These are phyloP conservation scores for Ceratocystis variospora DNA, from an alignment of 2,329 filamentous ascomycete species.

Conservation along the genomic window DNA sequence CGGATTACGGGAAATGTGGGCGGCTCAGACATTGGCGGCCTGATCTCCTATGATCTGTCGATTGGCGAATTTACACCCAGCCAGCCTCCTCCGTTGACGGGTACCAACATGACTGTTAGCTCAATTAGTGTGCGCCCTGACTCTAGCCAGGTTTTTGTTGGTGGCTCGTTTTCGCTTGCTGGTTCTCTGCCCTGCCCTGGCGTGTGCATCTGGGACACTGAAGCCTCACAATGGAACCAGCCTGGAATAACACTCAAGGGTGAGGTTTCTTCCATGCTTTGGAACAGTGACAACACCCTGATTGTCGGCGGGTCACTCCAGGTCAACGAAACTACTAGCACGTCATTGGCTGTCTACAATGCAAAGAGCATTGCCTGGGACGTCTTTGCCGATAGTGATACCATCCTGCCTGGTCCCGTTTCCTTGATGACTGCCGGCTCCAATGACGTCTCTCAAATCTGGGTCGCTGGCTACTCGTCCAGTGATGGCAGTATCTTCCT, in stretches of 20 bases:
- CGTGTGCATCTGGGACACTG: conserved; percentile 65
- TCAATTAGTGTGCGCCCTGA: conserved; percentile 59
- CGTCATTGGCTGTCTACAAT: conserved; percentile 61
- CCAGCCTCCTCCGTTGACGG: conserved; percentile 64
- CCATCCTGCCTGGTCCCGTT: conserved; percentile 62
- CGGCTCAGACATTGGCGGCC: conserved; percentile 49
- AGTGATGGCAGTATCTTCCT: conserved; percentile 59
- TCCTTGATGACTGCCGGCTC: conserved; percentile 63
- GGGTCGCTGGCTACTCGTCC: conserved; percentile 58
- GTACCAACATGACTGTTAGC: conserved; percentile 57
- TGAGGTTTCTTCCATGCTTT: conserved; percentile 56
- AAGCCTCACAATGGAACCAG: conserved; percentile 61
- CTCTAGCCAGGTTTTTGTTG: conserved; percentile 66
- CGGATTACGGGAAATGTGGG: conserved; percentile 57
- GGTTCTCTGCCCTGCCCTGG: conserved; percentile 70
- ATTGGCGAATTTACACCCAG: conserved; percentile 44
- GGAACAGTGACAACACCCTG: conserved; percentile 58
- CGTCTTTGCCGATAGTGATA: conserved; percentile 44
- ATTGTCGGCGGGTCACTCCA: conserved; percentile 66
- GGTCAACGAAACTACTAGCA: conserved; percentile 46
- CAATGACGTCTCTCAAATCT: conserved; percentile 57
- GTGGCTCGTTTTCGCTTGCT: conserved; percentile 68
- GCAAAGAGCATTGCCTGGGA: conserved; percentile 53
- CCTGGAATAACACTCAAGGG: conserved; percentile 62
- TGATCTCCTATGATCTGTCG: conserved; percentile 66